These are phyloP conservation scores for Spergularia bocconei DNA, from an alignment of 148 eudicot species.

Conservation along the genomic window DNA sequence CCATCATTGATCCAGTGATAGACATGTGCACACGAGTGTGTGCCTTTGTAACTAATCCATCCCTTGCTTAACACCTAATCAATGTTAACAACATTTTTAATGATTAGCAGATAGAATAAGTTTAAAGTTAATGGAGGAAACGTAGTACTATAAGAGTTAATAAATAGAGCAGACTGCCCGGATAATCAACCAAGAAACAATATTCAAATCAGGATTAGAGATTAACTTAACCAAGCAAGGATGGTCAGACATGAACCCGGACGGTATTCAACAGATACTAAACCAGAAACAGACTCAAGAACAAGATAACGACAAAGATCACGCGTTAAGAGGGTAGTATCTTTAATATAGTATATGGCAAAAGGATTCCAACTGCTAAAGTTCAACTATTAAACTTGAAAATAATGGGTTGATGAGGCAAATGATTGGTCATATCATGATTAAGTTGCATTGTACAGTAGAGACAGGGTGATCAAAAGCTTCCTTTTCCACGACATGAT, in stretches of 20 bases:
- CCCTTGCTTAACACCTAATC: slow-evolving; percentile 13
- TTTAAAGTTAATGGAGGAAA: neutral
- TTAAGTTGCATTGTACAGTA: neutral
- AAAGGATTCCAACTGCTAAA: slow-evolving; percentile 4
- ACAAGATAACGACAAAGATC: slow-evolving; percentile 23
- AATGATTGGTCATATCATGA: slow-evolving; percentile 10
- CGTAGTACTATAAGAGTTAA: neutral
- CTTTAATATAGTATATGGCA: slow-evolving; percentile 13
- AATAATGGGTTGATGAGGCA: slow-evolving; percentile 15
- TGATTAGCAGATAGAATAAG: neutral
- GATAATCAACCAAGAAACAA: neutral
- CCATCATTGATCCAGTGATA: slow-evolving; percentile 21
- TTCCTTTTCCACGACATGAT: slow-evolving; percentile 4
- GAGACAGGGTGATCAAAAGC: slow-evolving; percentile 2
- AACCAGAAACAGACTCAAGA: slow-evolving; percentile 7
- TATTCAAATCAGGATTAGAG: neutral
- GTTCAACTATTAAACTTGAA: slow-evolving; percentile 4
- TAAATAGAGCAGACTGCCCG: neutral
- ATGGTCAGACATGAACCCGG: slow-evolving; percentile 2
- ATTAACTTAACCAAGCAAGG: neutral
- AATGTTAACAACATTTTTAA: neutral
- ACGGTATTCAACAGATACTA: neutral
- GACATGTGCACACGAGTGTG: slow-evolving; percentile 27
- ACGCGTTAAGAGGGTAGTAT: slow-evolving; percentile 19
- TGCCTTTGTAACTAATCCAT: slow-evolving; percentile 27